Evolutionary conservation across 495 filamentous ascomycete genomes (phyloP).

Genomic region (Penicillium pulvis): DNA sequence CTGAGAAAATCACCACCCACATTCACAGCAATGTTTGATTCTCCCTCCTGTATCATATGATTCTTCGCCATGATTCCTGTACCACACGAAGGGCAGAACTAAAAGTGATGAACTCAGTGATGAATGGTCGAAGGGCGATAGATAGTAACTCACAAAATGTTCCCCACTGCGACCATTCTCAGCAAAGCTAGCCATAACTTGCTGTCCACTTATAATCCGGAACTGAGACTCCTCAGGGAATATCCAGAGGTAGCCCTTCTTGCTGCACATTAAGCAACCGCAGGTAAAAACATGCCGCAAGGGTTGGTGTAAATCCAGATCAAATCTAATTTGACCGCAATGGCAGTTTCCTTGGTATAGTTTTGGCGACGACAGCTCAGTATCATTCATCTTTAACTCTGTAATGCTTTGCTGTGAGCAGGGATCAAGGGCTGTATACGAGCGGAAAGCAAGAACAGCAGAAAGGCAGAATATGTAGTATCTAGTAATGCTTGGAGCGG

Average conservation of each 20-base stretch:
- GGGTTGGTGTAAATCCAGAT: not conserved
- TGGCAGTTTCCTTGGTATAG: not conserved
- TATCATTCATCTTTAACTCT: not conserved
- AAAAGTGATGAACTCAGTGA: not conserved
- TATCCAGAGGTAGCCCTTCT: slow-evolving; percentile 3
- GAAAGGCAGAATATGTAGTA: too few relatives aligned
- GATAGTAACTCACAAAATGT: not conserved
- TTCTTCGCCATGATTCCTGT: not conserved
- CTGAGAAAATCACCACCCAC: not conserved
- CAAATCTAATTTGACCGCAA: slow-evolving; percentile 4
- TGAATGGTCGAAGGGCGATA: not conserved
- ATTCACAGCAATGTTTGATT: not conserved
- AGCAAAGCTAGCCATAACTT: not conserved
- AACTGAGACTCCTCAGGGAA: not conserved
- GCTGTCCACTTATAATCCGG: not conserved
- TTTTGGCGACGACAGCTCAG: not conserved
- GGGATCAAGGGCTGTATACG: too few relatives aligned
- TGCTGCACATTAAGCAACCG: not conserved
- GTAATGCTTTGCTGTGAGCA: too few relatives aligned
- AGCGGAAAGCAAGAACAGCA: too few relatives aligned
- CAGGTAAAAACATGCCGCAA: slow-evolving; percentile 1
- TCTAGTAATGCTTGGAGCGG: too few relatives aligned
- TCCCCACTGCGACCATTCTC: not conserved
- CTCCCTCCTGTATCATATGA: not conserved
- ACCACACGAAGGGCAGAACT: not conserved